A percentile compares a stretch with the other conserved stretches of the same genome.
These are phyloP conservation scores for Russula sp. DNA, from an alignment of 768 basidiomycete genomes.

Conservation along the genomic window DNA sequence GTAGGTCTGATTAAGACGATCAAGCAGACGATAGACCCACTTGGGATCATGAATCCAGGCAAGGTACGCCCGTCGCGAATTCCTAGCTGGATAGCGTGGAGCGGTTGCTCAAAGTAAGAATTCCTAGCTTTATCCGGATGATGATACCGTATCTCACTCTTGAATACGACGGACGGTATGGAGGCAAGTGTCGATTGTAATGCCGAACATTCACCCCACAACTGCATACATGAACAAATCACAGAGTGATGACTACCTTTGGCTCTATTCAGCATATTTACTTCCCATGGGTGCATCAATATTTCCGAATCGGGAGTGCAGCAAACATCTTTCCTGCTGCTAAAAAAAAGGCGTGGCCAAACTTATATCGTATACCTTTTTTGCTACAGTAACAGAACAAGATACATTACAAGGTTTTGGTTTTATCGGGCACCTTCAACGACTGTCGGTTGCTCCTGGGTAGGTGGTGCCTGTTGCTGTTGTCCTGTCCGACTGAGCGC, in stretches of 20 bases:
- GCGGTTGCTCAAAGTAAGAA: not conserved
- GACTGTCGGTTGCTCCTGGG: slow-evolving; percentile 22
- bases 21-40: slow-evolving; percentile 68
- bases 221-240: not conserved
- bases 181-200: no score
- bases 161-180: not conserved
- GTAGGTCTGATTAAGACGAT: slow-evolving; percentile 80
- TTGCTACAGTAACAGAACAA: not conserved
- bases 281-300: no score
- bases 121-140: slow-evolving; percentile 15
- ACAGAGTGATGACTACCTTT: not conserved
- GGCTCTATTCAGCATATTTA: not conserved
- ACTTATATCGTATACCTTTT: slow-evolving; percentile 1
- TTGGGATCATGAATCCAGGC: slow-evolving; percentile 76
- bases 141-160: not conserved
- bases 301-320: not conserved
- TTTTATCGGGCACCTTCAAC: slow-evolving; percentile 27
- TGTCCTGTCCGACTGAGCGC: slow-evolving; percentile 45
- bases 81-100: not conserved
- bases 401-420: not conserved
- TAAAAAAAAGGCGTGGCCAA: not conserved
- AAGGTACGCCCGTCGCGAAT: slow-evolving; percentile 44
- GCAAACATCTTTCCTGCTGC: not conserved
- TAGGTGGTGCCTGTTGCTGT: slow-evolving; percentile 9
- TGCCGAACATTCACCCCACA: not conserved